Evolutionary conservation across 306 rosid species (phyloP), one percentile per base, ranked within the genome.

Genomic region (Cicer yamashitae): DNA sequence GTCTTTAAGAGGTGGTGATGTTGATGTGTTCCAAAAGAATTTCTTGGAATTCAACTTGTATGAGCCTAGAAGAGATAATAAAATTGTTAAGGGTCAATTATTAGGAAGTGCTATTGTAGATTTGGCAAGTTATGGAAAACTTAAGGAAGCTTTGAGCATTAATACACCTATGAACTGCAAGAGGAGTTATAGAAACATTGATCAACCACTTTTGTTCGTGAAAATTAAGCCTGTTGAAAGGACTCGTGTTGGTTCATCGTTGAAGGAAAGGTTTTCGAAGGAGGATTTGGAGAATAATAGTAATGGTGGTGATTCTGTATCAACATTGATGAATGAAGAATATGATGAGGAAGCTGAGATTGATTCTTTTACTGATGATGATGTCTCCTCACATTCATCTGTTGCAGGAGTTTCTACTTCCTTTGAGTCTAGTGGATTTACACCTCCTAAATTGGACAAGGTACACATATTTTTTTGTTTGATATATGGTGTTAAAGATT

Each of bases 381-480:
- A 92, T 82, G 91, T 84, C 78, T 94, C 92, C 20, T 92, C 99
- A 0, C 89, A 84, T 82, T 91, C 98, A 50, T 94, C 98, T 61
- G 63, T 11, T 12, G 78, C 78, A 73, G 85, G 86, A 3, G 77
- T 67, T 74, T 53, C 89, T 73, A 54, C 79, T 52, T 44, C 89
- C 41, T 2, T 70, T 7, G 83, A 86, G 62, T 82, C 91, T 37
- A 83, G 67, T 41, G 80, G 81, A 11, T 70, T 78, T 54, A 18
- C 77, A 15, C 83, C 85, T 77, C 77, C 82, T 20, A 79, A 51
- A 40, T 76, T 14, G 51, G 90, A 64, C 78, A 89, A 89, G 96
- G 98, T 93, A 80, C 41, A 51, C 46, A 51, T 65, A n/a, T 69
- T 54, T 70, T 7, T 52, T 39, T 41, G 38, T 70, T 41, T 46